Conservation (phyloP, 2,329 filamentous ascomycete species). For the Colletotrichum paranaense region DNA sequence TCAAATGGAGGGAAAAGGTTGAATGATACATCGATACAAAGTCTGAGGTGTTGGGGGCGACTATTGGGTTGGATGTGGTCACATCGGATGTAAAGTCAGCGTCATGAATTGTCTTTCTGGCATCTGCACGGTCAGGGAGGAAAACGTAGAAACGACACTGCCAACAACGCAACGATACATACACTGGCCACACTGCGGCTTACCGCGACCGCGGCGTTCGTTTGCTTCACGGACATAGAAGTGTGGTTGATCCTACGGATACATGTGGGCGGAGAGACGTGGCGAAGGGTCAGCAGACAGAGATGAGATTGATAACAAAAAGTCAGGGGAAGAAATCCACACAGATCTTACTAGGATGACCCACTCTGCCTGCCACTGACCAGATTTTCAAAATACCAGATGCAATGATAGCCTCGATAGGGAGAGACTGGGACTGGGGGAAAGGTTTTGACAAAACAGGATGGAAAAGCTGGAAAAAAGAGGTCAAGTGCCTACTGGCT, state of each 20-base stretch:
- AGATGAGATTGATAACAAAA: neutral
- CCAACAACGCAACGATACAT: too few relatives aligned
- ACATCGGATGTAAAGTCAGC: neutral
- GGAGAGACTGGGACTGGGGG: neutral
- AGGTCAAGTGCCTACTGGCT: neutral
- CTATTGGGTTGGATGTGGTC: neutral
- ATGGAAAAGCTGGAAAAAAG: neutral
- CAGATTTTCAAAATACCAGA: neutral
- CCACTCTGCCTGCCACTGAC: neutral
- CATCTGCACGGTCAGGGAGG: neutral
- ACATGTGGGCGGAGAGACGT: neutral
- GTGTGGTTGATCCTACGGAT: too few relatives aligned
- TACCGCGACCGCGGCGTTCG: neutral
- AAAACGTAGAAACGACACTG: neutral
- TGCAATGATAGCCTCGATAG: neutral
- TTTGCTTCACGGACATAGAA: too few relatives aligned
- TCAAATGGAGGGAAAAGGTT: neutral
- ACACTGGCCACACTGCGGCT: neutral
- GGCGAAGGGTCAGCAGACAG: neutral
- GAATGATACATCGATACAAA: neutral
- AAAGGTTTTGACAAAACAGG: neutral
- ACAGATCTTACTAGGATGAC: neutral
- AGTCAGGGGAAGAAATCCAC: neutral
- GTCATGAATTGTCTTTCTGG: neutral
- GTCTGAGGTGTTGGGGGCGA: neutral